A percentile compares a stretch with the other conserved stretches of the same genome.
These are phyloP conservation scores for Pichia insulana DNA, from an alignment of 805 yeast genomes.

Conservation along the genomic window DNA sequence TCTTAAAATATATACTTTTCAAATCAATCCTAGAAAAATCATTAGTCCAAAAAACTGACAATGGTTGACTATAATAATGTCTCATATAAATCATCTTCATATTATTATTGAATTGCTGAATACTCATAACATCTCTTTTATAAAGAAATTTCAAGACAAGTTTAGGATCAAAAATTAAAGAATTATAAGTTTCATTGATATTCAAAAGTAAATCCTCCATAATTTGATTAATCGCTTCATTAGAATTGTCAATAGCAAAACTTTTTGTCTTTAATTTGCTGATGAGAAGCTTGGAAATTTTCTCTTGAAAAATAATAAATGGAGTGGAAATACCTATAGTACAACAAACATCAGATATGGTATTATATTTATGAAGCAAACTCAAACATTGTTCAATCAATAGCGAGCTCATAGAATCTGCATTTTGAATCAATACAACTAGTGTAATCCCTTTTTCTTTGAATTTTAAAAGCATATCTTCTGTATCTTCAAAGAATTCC, in stretches of 20 bases:
- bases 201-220: constrained; percentile 26
- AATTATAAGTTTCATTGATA: constrained; percentile 24
- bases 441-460: constrained; percentile 11
- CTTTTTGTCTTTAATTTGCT: constrained; percentile 18
- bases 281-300: constrained; percentile 21
- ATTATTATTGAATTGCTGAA: constrained; percentile 22
- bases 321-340: constrained; percentile 30
- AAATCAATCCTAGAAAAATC: constrained; percentile 20
- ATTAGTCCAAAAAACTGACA: constrained; percentile 26
- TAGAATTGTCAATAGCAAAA: constrained; percentile 26
- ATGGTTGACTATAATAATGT: constrained; percentile 28
- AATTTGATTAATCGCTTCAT: constrained; percentile 23
- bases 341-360: constrained; percentile 14
- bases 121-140: constrained; percentile 21
- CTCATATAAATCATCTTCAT: constrained; percentile 28
- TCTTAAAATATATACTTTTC: constrained; percentile 18
- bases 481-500: constrained; percentile 18
- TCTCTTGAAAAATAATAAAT: constrained; percentile 27
- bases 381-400: constrained; percentile 20
- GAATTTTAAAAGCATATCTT: constrained; percentile 17
- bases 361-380: constrained; percentile 17
- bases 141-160: constrained; percentile 23
- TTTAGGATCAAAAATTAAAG: constrained; percentile 27
- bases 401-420: constrained; percentile 26
- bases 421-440: constrained; percentile 27